Percentiles rank a stretch among this genome's conserved stretches.
Conservation (phyloP, 2,329 filamentous ascomycete species). For the Colletotrichum eremochloae region DNA sequence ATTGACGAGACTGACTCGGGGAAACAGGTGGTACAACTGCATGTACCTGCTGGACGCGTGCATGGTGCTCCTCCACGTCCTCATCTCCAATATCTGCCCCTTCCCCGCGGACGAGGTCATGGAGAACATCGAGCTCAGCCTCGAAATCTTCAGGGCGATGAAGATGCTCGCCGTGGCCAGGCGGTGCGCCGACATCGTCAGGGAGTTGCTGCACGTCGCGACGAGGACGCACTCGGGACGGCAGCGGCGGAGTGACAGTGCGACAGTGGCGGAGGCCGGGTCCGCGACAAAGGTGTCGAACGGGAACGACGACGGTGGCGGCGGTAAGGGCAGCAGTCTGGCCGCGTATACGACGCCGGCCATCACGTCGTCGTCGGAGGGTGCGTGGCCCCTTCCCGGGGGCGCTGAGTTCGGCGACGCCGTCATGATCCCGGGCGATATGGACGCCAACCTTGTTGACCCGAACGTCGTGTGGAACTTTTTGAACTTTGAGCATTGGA, state of each 20-base stretch:
- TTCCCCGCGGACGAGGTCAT: constrained; percentile 33
- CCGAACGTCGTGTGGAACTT: constrained; percentile 41
- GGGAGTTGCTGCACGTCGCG: constrained; percentile 30
- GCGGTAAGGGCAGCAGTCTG: not conserved
- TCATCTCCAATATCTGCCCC: constrained; percentile 38
- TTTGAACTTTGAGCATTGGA: constrained; percentile 41
- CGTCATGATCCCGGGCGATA: constrained; percentile 28
- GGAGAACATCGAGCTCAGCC: constrained; percentile 38
- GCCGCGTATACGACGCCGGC: constrained; percentile 2
- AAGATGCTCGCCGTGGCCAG: constrained; percentile 39
- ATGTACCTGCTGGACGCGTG: constrained; percentile 40
- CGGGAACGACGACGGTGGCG: not conserved
- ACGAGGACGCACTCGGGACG: not conserved
- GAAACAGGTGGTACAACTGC: constrained; percentile 38
- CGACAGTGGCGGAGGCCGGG: not conserved
- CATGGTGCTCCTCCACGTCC: constrained; percentile 38
- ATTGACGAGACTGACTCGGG: not conserved
- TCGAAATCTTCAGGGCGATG: constrained; percentile 41
- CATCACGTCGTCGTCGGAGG: constrained; percentile 15
- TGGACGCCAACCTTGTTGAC: constrained; percentile 37
- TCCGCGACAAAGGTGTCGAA: not conserved
- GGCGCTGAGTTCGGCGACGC: constrained; percentile 21
- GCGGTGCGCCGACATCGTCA: constrained; percentile 39
- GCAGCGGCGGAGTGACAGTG: not conserved
- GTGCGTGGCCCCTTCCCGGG: not conserved